Base-by-base conservation (phyloP, 371 early-diverging fungal genomes). In the Haplosporangium sp. region DNA sequence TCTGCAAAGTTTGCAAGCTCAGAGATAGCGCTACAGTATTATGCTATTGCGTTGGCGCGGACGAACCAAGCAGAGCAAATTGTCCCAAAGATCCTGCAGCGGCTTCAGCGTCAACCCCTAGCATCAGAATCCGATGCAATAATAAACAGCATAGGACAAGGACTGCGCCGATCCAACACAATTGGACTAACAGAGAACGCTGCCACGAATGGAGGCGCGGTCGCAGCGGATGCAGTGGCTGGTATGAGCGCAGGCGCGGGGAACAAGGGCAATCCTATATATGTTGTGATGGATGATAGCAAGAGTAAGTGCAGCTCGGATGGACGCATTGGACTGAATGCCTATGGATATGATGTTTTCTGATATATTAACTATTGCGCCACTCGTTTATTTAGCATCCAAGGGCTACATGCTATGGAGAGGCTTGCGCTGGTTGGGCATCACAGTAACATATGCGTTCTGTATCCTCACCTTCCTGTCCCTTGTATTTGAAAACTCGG, bases 401-500 rank as follows among this genome's bases (percentile, higher is more conserved):
- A 79, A 85, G 63, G 86, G 86, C 50, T 90, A 87, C 65, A 85
- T 89, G 82, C 71, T 93, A 21, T 94, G 92, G 92, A 83, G 88
- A 55, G 90, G 88, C 36, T 52, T 91, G 40, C 88, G 91, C 38
- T 93, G 93, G 91, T 64, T 94, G 1, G 86, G 92, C 38, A 89
- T 91, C 41, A 91, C 93, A 8, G 71, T 94, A 0, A 87, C 92
- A 5, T 93, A 93, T 69, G 91, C 92, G 0, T 94, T 94, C 62
- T 93, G 92, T 64, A 89, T 93, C 62, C 71, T 94, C 62, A 93
- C 93, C 0, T 84, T 93, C 54, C 63, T 92, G 20, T 91, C 92
- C 7, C 60, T 94, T n/a, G 87, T 90, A 6, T 75, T 94, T 66
- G 94, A 94, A 64, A 91, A 91, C 73, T 92, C 93, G 0, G 93